These are phyloP conservation scores for Urostyla sp. DNA, from an alignment of 73 alveolate species.

Conservation along the genomic window DNA sequence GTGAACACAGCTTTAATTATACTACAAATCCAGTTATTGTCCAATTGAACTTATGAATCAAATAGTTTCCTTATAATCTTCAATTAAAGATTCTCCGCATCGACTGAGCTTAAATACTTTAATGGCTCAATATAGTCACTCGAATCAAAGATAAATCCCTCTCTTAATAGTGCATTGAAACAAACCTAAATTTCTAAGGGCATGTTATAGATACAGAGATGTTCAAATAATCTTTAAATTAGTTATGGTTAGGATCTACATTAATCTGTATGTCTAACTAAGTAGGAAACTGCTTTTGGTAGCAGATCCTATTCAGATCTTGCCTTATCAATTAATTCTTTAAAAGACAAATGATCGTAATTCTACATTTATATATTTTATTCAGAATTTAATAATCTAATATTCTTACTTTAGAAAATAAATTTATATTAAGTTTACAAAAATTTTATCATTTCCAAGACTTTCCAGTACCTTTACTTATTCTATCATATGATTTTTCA, in stretches of 20 bases:
- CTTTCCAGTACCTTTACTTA: neutral
- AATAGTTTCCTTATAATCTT: neutral
- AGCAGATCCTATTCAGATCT: neutral
- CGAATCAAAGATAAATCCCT: neutral
- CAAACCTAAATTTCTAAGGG: neutral
- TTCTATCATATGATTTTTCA: neutral
- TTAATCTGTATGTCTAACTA: neutral
- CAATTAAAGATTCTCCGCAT: neutral
- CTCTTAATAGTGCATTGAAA: neutral
- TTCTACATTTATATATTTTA: no score
- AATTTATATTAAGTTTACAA: no score
- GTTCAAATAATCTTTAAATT: neutral
- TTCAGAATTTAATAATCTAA: no score
- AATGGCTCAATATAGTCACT: slow-evolving; percentile 12
- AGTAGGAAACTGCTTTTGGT: neutral
- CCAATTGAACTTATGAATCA: neutral
- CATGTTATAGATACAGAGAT: neutral
- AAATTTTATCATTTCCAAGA: slow-evolving; percentile 18
- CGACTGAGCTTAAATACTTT: neutral
- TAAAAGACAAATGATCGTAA: neutral
- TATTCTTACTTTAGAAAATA: no score
- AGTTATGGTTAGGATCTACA: neutral
- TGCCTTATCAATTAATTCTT: slow-evolving; percentile 1
- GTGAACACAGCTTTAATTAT: neutral
- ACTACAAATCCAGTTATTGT: neutral